Evolutionary conservation across 2,329 filamentous ascomycete species (phyloP).

Genomic region (Colletotrichum costaricense): DNA sequence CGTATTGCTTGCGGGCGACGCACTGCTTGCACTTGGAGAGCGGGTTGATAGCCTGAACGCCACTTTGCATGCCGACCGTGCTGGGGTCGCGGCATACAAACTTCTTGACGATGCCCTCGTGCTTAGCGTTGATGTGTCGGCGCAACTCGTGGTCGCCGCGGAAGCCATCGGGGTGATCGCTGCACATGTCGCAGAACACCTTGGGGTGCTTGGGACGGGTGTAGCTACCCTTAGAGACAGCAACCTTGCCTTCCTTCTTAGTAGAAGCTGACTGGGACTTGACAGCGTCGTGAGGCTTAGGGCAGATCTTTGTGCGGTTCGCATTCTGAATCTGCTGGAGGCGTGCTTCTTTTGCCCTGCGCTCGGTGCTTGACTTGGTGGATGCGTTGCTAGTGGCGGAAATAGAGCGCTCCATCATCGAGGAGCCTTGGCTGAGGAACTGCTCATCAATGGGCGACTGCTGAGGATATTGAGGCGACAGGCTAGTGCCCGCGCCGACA

Average conservation of each 20-base stretch:
- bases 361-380: slow-evolving; percentile 54
- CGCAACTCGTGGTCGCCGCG: slow-evolving; percentile 86
- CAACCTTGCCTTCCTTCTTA: slow-evolving; percentile 56
- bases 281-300: slow-evolving; percentile 53
- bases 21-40: slow-evolving; percentile 89
- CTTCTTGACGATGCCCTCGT: slow-evolving; percentile 66
- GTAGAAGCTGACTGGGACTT: slow-evolving; percentile 39
- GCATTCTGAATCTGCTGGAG: slow-evolving; percentile 58
- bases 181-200: slow-evolving; percentile 77
- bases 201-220: slow-evolving; percentile 77
- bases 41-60: slow-evolving; percentile 68
- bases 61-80: slow-evolving; percentile 48
- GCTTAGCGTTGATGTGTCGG: slow-evolving; percentile 74
- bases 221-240: slow-evolving; percentile 56
- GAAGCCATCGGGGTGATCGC: slow-evolving; percentile 81
- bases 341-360: slow-evolving; percentile 60
- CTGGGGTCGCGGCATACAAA: slow-evolving; percentile 69
- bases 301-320: slow-evolving; percentile 52
- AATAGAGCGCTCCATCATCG: slow-evolving; percentile 60
- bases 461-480: slow-evolving; percentile 45
- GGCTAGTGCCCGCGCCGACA: slow-evolving; percentile 52
- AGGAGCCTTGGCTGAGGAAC: slow-evolving; percentile 41
- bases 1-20: slow-evolving; percentile 80
- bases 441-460: slow-evolving; percentile 43
- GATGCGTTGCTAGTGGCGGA: slow-evolving; percentile 61